These are phyloP conservation scores for Cichorium intybus DNA, from an alignment of 140 eudicot species.

Conservation along the genomic window DNA sequence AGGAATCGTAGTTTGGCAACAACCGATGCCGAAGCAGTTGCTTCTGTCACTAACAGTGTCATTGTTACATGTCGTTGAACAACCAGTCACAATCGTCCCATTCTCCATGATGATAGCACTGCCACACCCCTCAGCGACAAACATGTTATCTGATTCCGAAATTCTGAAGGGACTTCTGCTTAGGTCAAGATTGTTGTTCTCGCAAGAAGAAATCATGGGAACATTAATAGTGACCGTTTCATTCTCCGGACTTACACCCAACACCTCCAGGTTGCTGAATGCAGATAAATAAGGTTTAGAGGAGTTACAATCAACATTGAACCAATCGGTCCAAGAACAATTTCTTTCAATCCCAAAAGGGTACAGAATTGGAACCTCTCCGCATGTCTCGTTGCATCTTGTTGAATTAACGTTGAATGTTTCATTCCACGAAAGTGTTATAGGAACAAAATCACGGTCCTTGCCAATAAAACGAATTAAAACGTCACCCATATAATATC, in stretches of 20 bases:
- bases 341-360: background rate
- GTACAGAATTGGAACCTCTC: background rate
- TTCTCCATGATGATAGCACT: background rate
- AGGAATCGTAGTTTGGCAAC: slow-evolving; percentile 10
- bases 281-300: background rate
- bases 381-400: background rate
- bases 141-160: background rate
- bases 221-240: background rate
- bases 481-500: no score
- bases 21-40: slow-evolving; percentile 3
- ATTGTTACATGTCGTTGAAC: slow-evolving; percentile 4
- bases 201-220: background rate
- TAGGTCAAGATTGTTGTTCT: background rate
- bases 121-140: slow-evolving; percentile 9
- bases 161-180: background rate
- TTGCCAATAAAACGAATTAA: background rate
- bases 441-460: background rate
- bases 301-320: background rate
- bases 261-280: background rate
- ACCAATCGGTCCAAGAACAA: background rate
- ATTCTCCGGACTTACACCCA: background rate
- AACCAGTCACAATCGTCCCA: background rate
- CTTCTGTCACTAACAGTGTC: background rate
- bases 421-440: slow-evolving; percentile 10
- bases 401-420: background rate